Base-by-base conservation (phyloP, 192 early-diverging fungal genomes). In the Spinellus fusiger region DNA sequence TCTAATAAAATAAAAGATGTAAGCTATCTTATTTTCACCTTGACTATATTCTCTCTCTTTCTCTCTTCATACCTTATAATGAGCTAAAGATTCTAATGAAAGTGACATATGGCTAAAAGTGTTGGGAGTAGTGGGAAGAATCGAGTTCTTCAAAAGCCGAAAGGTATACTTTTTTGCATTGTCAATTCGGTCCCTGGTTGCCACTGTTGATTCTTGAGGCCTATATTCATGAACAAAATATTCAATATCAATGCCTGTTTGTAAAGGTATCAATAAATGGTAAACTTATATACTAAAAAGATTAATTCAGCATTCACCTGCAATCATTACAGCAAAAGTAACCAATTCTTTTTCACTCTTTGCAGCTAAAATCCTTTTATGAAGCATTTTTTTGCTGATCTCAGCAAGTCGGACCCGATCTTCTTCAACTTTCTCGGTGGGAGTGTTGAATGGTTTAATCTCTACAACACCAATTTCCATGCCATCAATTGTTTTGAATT, bases 321-420 rank as follows among this genome's bases (percentile, higher is more conserved):
- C 23, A 29, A 52, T 28, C 23, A 52, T 52, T 7, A 52, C 31
- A 16, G 50, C 27, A 52, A 52, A 52, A 28, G 50, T 29, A 1
- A 52, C 7, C 8, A 52, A 34, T 37, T 23, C 54, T 37, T 56
- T 56, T 38, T 56, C 33, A 23, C 34, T 38, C 54, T 56, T 56
- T 38, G 54, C 54, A 56, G 33, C 16, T 23, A 35, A 56, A 22
- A 56, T 0, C 18, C 54, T 35, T 38, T 38, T 56, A 38, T 56
- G 54, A 37, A 56, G 33, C 54, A 56, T 37, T 38, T 56, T 56
- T 38, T 56, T 56, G 34, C 54, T 56, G 32, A 56, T 56, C 33
- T 37, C 54, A 0, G 54, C 54, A 37, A 35, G 33, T 38, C 54
- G n/a, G 33, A 23, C 20, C 26, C 54, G 9, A 56, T 56, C 54